A percentile compares a stretch with the other conserved stretches of the same genome.
phyloP scores from a whole-genome alignment of 345 rosid genomes.

The Citrus trifoliata region DNA sequence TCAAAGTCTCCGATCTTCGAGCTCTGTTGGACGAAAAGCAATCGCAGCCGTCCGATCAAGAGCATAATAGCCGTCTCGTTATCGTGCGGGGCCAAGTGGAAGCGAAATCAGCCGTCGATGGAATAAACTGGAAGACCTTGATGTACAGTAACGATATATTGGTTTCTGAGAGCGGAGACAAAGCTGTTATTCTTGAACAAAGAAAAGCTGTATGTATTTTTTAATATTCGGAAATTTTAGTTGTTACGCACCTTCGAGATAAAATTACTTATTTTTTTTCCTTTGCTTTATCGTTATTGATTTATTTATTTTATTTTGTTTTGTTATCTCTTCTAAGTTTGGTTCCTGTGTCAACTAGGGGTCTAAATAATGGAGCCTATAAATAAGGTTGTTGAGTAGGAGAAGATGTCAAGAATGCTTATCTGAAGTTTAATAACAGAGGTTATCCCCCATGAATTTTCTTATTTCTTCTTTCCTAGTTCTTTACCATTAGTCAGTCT shows the following conservation, averaged over 20 bases:
- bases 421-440: no score
- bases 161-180: slow-evolving; percentile 72
- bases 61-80: slow-evolving; percentile 33
- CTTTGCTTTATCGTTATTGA: no score
- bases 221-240: not conserved
- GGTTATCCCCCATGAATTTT: no score
- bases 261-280: no score
- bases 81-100: slow-evolving; percentile 66
- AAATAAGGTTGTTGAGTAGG: no score
- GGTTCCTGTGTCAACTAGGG: no score
- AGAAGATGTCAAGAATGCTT: no score
- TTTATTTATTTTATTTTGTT: no score
- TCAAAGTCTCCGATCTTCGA: slow-evolving; percentile 66
- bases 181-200: slow-evolving; percentile 79
- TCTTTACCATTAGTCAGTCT: no score
- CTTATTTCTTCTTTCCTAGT: not conserved
- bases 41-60: slow-evolving; percentile 20
- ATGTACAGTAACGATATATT: slow-evolving; percentile 32
- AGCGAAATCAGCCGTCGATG: slow-evolving; percentile 43
- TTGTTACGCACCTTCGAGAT: no score
- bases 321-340: no score
- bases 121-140: slow-evolving; percentile 35
- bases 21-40: slow-evolving; percentile 33
- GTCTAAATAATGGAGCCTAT: no score
- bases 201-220: slow-evolving; percentile 59